Evolutionary conservation across 2,329 filamentous ascomycete genomes (phyloP).

Genomic region (Claviceps fusiformis): DNA sequence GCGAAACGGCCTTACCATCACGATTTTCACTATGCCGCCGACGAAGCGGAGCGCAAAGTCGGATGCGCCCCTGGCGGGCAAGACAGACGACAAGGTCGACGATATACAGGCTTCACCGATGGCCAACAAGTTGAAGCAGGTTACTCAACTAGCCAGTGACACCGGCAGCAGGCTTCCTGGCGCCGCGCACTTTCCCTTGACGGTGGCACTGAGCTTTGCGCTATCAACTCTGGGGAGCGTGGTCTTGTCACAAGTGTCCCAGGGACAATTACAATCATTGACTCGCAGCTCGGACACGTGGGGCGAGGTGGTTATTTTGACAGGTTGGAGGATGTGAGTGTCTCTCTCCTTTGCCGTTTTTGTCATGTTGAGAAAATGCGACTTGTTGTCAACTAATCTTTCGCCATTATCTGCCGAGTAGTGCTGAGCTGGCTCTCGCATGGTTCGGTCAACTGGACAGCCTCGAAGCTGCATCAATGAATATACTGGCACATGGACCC

Average conservation of each 20-base stretch:
- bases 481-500: conserved; percentile 61
- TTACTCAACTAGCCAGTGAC: not conserved
- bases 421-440: conserved; percentile 53
- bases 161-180: conserved; percentile 24
- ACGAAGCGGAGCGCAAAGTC: conserved; percentile 12
- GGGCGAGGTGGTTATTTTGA: conserved; percentile 42
- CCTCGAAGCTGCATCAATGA: conserved; percentile 52
- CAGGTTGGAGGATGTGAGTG: conserved; percentile 42
- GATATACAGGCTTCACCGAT: conserved; percentile 4
- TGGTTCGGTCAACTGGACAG: conserved; percentile 68
- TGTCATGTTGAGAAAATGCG: conserved; percentile 1
- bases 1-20: not conserved
- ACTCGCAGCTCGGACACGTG: conserved; percentile 50
- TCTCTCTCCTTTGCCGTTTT: not conserved
- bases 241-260: conserved; percentile 43
- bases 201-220: conserved; percentile 41
- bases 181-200: conserved; percentile 37
- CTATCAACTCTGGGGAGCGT: conserved; percentile 54
- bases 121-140: conserved; percentile 6
- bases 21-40: conserved; percentile 8
- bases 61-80: conserved; percentile 6
- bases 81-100: not conserved
- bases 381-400: not conserved
- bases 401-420: conserved; percentile 19
- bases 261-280: conserved; percentile 52